phyloP scores from a whole-genome alignment of 2,329 filamentous ascomycete genomes.

The Sporothrix humicola region DNA sequence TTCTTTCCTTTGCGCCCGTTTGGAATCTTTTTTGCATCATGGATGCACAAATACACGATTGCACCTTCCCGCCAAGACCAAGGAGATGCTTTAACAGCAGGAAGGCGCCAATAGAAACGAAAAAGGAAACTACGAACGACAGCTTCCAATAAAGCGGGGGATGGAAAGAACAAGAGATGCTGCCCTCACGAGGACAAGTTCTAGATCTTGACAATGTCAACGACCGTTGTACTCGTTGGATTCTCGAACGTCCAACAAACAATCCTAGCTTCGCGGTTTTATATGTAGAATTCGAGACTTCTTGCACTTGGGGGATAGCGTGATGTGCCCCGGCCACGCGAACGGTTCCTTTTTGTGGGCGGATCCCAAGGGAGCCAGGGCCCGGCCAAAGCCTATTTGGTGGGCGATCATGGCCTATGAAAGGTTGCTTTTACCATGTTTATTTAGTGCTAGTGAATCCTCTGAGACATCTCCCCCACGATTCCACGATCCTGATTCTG shows the following conservation, averaged over 20 bases:
- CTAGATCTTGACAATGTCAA: neutral
- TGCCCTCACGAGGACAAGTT: neutral
- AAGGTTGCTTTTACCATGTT: no score
- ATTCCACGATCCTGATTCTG: neutral
- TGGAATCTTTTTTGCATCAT: neutral
- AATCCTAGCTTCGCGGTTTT: no score
- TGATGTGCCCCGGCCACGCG: neutral
- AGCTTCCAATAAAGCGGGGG: neutral
- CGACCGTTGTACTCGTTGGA: neutral
- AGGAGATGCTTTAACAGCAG: neutral
- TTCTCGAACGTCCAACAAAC: no score
- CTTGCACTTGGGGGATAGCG: constrained; percentile 1
- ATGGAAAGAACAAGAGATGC: no score
- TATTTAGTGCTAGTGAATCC: neutral
- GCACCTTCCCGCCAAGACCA: constrained; percentile 6
- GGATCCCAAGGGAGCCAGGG: neutral
- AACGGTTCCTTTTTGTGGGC: constrained; percentile 11
- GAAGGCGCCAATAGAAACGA: neutral
- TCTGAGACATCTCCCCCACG: neutral
- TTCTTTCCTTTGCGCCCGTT: neutral
- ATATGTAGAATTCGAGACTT: no score
- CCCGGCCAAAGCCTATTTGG: neutral
- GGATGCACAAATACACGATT: constrained; percentile 8
- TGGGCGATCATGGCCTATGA: neutral
- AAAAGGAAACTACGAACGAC: neutral